Evolutionary conservation across 768 basidiomycete species (phyloP), one percentile per base, ranked within the genome.

Genomic region (Leccinum broughii): DNA sequence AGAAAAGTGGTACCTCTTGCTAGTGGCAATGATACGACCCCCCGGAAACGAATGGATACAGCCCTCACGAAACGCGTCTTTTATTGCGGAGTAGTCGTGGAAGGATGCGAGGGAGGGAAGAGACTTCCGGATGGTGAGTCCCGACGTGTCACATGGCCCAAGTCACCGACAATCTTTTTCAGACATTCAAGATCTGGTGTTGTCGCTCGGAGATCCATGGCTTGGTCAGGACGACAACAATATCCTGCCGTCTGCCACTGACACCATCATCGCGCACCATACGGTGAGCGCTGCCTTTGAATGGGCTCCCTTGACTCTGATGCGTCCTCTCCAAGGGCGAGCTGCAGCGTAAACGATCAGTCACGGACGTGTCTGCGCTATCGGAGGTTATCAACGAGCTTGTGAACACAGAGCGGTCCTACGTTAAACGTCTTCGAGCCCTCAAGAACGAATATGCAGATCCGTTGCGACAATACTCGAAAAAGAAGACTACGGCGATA

Each of bases 361-460:
- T 84, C 52, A 84, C 90, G 17, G 82, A 90, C 68, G 72, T 84
- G 37, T 82, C 86, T 59, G 84, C 87, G 14, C 80, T 95, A 51
- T 75, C 81, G 32, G 88, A 92, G 52, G 83, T 92, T 58, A 81
- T 96, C 64, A 88, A 88, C 63, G 95, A 98, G 74, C 83, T 98
- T 17, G 84, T 97, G 15, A 82, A 85, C 37, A 98, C 94, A 13
- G 95, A 98, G 72, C 85, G 87, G 58, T 88, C 91, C 52, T 98
- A 98, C 72, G 87, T 97, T 62, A 85, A 82, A 64, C 85, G 93
- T 14, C 81, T 98, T 17, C 84, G 83, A 65, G 88, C 86, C 30
- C 83, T 98, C 68, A 95, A 95, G 75, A 76, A 82, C 49, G 87
- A 92, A 67, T 98, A 97, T 70, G 96, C 95, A 35, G 89, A 93